Evolutionary conservation across 768 basidiomycete genomes (phyloP), one percentile per base, ranked within the genome.

Genomic region (Boletus vermiculosoides): DNA sequence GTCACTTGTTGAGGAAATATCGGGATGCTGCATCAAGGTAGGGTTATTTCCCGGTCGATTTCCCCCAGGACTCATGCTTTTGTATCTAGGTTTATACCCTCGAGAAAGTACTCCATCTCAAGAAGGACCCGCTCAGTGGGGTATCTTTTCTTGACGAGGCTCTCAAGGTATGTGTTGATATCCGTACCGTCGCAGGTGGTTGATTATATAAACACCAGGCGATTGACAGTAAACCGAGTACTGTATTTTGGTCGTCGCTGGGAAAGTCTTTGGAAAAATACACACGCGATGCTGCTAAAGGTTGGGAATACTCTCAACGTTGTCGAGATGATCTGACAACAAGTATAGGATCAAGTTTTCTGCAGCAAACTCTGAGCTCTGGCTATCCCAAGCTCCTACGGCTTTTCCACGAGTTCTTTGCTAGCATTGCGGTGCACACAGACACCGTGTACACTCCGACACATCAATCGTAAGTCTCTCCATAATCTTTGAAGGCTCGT

Each of bases 361-460:
- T 98, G 12, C 94, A 98, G 63, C 94, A 95, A 64, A 91, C 92
- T 5, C 75, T 99, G 40, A 86, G 87, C 62, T 77, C 84, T 2
- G 90, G 91, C 18, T 98, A 98, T 73, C 93, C 95, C 4, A 83
- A 84, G 48, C 77, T 99, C 3, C 71, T 99, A 10, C 83, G 97
- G 11, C 80, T 98, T 2, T 95, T 99, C 74, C 97, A 99, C 54
- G 94, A 94, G 40, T 97, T 99, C 75, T 99, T 99, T 69, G 85
- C 89, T 31, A 94, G 94, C 70, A 93, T 98, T 51, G 86, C 93
- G 3, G 89, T 96, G 12, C 92, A 98, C 68, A 97, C 97, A 2
- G 96, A 98, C 66, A 98, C 97, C 0, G 77, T 91, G 7, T 98
- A 98, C 69, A 87, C 84, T 0, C 83, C 87, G 51, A 79, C 83